Base-by-base conservation (phyloP, 441 rosid species). In the Kokia cookei region DNA sequence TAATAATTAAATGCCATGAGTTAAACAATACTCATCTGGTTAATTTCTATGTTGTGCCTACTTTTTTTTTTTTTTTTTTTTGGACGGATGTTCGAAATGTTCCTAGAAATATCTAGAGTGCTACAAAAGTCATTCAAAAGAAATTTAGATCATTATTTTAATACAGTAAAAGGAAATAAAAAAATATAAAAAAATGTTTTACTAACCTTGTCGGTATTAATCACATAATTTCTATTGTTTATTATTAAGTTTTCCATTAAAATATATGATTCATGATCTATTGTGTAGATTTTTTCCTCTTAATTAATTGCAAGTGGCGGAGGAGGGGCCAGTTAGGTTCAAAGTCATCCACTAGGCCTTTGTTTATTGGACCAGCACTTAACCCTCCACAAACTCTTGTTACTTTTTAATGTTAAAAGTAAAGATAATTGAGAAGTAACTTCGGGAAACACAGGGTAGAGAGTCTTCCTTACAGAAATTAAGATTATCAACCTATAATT, bases 281-380 rank as follows among this genome's bases (percentile, higher is more conserved):
- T n/a, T 67, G 64, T 69, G 60, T 1, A 37, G 73, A 72, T 59
- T 58, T 67, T 55, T 27, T 72, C 29, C 40, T 17, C 73, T 68
- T 73, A 73, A 27, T 73, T 67, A 53, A 73, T 13, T 29, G 45
- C 32, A 53, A 53, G 81, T 54, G 55, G 77, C 15, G 10, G 51
- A 42, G 80, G 42, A 55, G 72, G 15, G 10, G 60, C 4, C 2
- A 45, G 76, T 72, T 77, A 50, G 71, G 67, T 62, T 78, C 54
- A 73, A 78, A 73, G 80, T 73, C 65, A 73, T 62, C 50, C 13
- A 65, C 48, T 37, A 26, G 12, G 58, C 55, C 73, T 59, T 17
- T 0, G n/a, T 73, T 64, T 58, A 64, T 58, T 22, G 6, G 29
- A 72, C 54, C 53, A 45, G 19, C 32, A 7, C 22, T 51, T 22